Evolutionary conservation across 768 basidiomycete species (phyloP).

Genomic region (Sarcodon sp.): DNA sequence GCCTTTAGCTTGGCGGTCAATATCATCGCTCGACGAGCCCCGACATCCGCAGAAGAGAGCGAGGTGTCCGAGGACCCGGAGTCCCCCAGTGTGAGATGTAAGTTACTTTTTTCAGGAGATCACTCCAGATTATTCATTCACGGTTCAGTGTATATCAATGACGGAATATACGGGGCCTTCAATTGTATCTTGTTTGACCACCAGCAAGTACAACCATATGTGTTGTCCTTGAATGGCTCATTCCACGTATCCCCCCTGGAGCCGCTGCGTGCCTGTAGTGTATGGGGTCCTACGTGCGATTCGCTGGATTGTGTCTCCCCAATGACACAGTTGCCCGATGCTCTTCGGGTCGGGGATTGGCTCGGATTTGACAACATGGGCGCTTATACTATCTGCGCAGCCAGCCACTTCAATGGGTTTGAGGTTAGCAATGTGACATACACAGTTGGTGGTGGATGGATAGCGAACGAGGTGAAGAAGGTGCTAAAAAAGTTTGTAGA

Average conservation of each 20-base stretch:
- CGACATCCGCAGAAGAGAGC: slow-evolving; percentile 23
- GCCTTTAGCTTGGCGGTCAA: slow-evolving; percentile 90
- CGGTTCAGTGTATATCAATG: slow-evolving; percentile 89
- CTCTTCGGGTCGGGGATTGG: slow-evolving; percentile 90
- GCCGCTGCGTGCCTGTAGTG: slow-evolving; percentile 42
- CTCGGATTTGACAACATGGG: slow-evolving; percentile 98
- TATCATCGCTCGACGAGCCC: slow-evolving; percentile 81
- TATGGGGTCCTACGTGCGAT: slow-evolving; percentile 99
- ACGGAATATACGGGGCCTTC: slow-evolving; percentile 95
- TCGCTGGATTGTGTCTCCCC: slow-evolving; percentile 87
- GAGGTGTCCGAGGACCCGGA: slow-evolving; percentile 17
- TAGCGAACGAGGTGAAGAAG: slow-evolving; percentile 35
- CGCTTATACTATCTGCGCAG: slow-evolving; percentile 96
- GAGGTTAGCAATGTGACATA: slow-evolving; percentile 71
- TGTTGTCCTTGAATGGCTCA: slow-evolving; percentile 56
- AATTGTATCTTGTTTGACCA: slow-evolving; percentile 98
- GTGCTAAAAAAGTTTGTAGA: slow-evolving; percentile 37
- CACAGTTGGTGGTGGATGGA: slow-evolving; percentile 46
- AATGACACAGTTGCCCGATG: slow-evolving; percentile 45
- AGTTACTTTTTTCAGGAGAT: slow-evolving; percentile 17
- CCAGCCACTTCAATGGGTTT: slow-evolving; percentile 93
- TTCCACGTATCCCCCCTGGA: slow-evolving; percentile 39
- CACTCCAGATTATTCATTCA: background rate
- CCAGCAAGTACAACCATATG: slow-evolving; percentile 62
- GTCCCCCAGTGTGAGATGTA: slow-evolving; percentile 79